Conservation (phyloP, 768 basidiomycete genomes). For the Coprinopsis marcescibilis region DNA sequence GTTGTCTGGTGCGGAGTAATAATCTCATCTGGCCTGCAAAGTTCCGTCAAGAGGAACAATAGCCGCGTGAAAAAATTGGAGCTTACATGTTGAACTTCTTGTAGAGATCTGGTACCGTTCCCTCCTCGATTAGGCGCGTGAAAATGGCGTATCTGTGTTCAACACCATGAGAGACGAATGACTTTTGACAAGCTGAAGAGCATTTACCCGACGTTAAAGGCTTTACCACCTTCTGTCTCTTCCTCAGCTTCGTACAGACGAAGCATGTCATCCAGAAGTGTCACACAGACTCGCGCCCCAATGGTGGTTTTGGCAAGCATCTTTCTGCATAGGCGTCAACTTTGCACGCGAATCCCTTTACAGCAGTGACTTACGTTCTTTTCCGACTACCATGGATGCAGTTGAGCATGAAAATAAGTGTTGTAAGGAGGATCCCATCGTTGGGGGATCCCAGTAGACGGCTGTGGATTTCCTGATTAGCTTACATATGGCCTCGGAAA, state of each 20-base stretch:
- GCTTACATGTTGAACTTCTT: conserved; percentile 55
- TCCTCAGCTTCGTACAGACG: conserved; percentile 63
- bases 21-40: conserved; percentile 55
- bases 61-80: neutral
- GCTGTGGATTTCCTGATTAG: conserved; percentile 19
- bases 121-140: conserved; percentile 54
- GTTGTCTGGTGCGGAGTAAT: conserved; percentile 83
- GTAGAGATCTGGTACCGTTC: conserved; percentile 56
- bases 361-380: conserved; percentile 45
- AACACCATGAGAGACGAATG: no score
- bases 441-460: conserved; percentile 65
- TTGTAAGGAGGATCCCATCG: conserved; percentile 49
- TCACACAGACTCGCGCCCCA: conserved; percentile 62
- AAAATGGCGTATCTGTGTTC: conserved; percentile 66
- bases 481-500: conserved; percentile 3
- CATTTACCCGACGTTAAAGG: conserved; percentile 72
- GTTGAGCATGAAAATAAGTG: conserved; percentile 68
- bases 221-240: conserved; percentile 53
- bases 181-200: conserved; percentile 1
- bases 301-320: conserved; percentile 46
- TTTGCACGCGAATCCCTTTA: conserved; percentile 8
- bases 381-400: conserved; percentile 52
- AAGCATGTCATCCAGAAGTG: conserved; percentile 69
- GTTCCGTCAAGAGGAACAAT: conserved; percentile 4
- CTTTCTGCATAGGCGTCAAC: conserved; percentile 31